Percentiles rank a stretch among this genome's conserved stretches.
phyloP scores from a whole-genome alignment of 257 asterid species.

The Solanum chiquidenum region DNA sequence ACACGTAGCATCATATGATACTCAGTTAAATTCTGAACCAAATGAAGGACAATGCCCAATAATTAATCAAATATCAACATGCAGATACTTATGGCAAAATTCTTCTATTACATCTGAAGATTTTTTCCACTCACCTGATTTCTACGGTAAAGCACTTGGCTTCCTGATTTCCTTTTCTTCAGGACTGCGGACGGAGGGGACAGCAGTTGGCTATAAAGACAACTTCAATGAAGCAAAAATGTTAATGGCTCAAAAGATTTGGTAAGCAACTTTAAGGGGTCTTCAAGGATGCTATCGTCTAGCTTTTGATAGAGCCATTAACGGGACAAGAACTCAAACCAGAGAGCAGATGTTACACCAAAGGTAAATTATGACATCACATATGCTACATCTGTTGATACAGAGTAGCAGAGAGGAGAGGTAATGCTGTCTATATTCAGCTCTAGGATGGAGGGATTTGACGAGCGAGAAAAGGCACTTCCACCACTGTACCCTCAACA shows the following conservation, averaged over 20 bases:
- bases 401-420: neutral
- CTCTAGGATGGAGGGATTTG: conserved; percentile 31
- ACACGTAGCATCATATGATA: neutral
- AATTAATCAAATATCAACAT: neutral
- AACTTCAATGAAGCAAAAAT: neutral
- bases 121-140: neutral
- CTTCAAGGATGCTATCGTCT: neutral
- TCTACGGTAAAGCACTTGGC: neutral
- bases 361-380: neutral
- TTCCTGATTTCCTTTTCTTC: neutral
- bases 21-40: no score
- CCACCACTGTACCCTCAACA: conserved; percentile 62
- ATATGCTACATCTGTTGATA: neutral
- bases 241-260: neutral
- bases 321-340: neutral
- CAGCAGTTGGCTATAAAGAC: neutral
- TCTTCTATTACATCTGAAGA: neutral
- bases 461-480: conserved; percentile 70
- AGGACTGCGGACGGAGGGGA: neutral
- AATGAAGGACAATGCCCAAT: neutral
- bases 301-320: neutral
- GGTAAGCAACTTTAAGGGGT: neutral
- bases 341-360: neutral
- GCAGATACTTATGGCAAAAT: neutral
- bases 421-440: neutral